Conservation (phyloP, 1,284 basidiomycete genomes). For the Naganishia sp. region DNA sequence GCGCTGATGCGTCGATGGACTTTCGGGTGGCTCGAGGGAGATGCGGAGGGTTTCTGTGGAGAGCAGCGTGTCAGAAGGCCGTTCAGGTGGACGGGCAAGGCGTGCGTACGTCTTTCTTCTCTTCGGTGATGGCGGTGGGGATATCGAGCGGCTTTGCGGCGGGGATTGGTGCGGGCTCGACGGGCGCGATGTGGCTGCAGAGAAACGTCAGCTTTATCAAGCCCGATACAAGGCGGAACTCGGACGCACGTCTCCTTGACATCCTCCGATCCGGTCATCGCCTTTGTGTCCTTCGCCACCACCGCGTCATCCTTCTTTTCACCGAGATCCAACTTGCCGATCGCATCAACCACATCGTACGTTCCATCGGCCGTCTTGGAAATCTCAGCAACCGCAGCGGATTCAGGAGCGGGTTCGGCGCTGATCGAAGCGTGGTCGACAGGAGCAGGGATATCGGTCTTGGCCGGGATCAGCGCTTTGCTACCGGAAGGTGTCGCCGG, state of each 20-base stretch:
- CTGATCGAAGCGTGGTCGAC: not conserved
- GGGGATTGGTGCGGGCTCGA: not conserved
- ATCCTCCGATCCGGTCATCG: not conserved
- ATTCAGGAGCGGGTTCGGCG: not conserved
- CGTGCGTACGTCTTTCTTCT: conserved; percentile 17
- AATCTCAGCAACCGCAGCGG: not conserved
- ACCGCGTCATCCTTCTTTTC: conserved; percentile 1
- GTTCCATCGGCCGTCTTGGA: not conserved
- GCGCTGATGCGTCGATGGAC: conserved; percentile 31
- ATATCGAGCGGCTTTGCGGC: conserved; percentile 5
- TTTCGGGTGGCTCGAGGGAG: conserved; percentile 20
- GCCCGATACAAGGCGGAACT: too few species aligned
- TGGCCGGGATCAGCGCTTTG: not conserved
- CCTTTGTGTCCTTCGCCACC: not conserved
- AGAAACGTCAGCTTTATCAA: not conserved
- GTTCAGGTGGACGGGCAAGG: not conserved
- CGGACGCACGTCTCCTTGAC: conserved; percentile 24
- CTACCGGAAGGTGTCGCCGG: conserved; percentile 16
- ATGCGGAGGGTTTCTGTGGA: not conserved
- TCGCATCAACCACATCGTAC: not conserved
- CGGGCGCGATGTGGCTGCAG: not conserved
- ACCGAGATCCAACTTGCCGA: conserved; percentile 2
- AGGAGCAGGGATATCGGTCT: not conserved
- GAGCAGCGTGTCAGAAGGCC: not conserved
- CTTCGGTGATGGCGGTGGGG: conserved; percentile 2